These are phyloP conservation scores for Eudorina sp. DNA, from an alignment of 139 green algal genomes.

Conservation along the genomic window DNA sequence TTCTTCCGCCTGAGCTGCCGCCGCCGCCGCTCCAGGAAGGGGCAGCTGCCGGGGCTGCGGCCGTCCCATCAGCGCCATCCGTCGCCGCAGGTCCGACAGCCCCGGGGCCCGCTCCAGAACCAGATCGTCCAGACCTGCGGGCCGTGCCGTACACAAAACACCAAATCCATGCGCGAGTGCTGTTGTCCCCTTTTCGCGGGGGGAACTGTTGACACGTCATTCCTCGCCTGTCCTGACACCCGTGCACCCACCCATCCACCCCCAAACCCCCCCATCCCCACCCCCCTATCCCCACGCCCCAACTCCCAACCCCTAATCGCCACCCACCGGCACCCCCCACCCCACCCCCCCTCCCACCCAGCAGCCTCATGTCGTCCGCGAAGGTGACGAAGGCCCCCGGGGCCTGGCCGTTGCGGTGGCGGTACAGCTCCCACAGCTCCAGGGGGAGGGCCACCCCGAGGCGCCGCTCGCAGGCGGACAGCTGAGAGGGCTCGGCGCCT, in stretches of 20 bases:
- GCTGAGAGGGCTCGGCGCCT: background rate
- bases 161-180: too few species aligned
- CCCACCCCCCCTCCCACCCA: constrained; percentile 17
- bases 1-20: background rate
- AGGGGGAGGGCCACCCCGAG: background rate
- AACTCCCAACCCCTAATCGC: too few species aligned
- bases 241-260: background rate
- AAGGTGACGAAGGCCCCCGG: constrained; percentile 6
- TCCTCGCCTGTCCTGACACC: too few species aligned
- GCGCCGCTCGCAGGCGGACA: background rate
- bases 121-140: constrained; percentile 32
- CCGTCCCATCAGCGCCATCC: constrained; percentile 4
- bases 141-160: background rate
- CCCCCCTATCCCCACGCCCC: too few species aligned
- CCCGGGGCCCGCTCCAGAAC: background rate
- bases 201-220: too few species aligned
- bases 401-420: constrained; percentile 33
- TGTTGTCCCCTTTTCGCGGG: too few species aligned
- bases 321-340: background rate
- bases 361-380: constrained; percentile 34
- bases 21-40: background rate
- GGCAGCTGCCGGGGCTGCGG: background rate
- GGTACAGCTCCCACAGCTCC: constrained; percentile 50
- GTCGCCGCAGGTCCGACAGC: background rate
- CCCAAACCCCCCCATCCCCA: background rate